phyloP scores from a whole-genome alignment of 371 early-diverging fungal species.

The Mortierella sp. region DNA sequence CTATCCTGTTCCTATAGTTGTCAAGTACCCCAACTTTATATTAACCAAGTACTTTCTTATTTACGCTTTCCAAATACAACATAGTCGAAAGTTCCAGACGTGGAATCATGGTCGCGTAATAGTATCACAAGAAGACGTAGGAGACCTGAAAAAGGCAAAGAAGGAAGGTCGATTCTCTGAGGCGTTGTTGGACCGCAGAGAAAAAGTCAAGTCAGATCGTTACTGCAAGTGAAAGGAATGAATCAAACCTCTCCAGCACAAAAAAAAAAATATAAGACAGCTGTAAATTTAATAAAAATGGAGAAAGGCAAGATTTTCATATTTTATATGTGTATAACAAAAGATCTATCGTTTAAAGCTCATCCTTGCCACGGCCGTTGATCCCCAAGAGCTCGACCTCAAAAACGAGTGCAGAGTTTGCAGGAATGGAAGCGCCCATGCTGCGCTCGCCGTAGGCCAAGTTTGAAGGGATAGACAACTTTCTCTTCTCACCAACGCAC shows the following conservation, averaged over 20 bases:
- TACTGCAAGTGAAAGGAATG: conserved; percentile 75
- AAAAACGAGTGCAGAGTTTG: conserved; percentile 53
- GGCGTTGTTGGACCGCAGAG: conserved; percentile 83
- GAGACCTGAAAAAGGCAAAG: conserved; percentile 73
- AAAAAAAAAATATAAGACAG: too few species aligned
- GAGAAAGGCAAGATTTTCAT: background rate
- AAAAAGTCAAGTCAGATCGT: conserved; percentile 86
- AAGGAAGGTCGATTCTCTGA: conserved; percentile 82
- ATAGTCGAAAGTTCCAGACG: conserved; percentile 76
- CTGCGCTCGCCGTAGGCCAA: conserved; percentile 57
- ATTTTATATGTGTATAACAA: background rate
- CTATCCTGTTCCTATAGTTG: background rate
- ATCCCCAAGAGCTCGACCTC: conserved; percentile 56
- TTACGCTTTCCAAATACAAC: conserved; percentile 14
- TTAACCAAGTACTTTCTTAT: background rate
- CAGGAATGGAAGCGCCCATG: conserved; percentile 38
- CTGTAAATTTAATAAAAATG: background rate
- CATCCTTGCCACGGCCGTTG: conserved; percentile 50
- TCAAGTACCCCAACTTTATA: background rate
- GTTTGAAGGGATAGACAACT: conserved; percentile 66
- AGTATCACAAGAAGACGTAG: conserved; percentile 61
- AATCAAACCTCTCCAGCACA: too few species aligned
- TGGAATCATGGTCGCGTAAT: conserved; percentile 74
- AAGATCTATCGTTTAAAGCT: conserved; percentile 19
- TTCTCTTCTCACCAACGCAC: conserved; percentile 77